Percentiles rank a stretch among this genome's conserved stretches.
Conservation (phyloP, 306 rosid genomes). For the Abrus precatorius region DNA sequence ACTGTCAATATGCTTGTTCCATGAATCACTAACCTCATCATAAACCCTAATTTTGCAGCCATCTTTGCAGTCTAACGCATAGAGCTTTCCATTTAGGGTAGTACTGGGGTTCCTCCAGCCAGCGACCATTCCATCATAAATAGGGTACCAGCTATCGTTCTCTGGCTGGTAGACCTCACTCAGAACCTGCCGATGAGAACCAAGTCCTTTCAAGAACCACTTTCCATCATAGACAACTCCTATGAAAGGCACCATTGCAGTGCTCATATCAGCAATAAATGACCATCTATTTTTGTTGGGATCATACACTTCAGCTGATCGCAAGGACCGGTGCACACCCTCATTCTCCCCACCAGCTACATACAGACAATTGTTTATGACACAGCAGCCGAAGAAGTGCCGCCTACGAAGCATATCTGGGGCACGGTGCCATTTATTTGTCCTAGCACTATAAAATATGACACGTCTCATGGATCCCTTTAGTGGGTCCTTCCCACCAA, state of each 20-base stretch:
- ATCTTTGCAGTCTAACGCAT: constrained; percentile 86
- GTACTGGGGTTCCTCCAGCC: constrained; percentile 90
- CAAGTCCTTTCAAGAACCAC: constrained; percentile 88
- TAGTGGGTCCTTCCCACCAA: constrained; percentile 86
- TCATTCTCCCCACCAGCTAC: constrained; percentile 93
- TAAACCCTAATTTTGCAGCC: constrained; percentile 80
- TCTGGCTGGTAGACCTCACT: constrained; percentile 86
- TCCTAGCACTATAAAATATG: constrained; percentile 81
- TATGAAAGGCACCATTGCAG: constrained; percentile 90
- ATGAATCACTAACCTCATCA: constrained; percentile 69
- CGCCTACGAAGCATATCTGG: constrained; percentile 94
- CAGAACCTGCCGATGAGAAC: constrained; percentile 81
- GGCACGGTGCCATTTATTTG: constrained; percentile 94
- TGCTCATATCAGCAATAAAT: constrained; percentile 84
- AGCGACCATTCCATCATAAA: constrained; percentile 80
- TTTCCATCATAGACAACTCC: constrained; percentile 86
- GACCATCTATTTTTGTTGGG: constrained; percentile 91
- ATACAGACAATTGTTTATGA: constrained; percentile 85
- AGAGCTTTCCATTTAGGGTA: constrained; percentile 75
- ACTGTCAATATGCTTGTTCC: constrained; percentile 79
- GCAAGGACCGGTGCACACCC: constrained; percentile 75
- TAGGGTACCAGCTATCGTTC: constrained; percentile 74
- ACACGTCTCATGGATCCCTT: constrained; percentile 93
- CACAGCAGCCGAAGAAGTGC: constrained; percentile 84
- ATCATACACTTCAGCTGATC: constrained; percentile 88